Evolutionary conservation across 2,329 filamentous ascomycete species (phyloP).

Genomic region (Colletotrichum sp.): DNA sequence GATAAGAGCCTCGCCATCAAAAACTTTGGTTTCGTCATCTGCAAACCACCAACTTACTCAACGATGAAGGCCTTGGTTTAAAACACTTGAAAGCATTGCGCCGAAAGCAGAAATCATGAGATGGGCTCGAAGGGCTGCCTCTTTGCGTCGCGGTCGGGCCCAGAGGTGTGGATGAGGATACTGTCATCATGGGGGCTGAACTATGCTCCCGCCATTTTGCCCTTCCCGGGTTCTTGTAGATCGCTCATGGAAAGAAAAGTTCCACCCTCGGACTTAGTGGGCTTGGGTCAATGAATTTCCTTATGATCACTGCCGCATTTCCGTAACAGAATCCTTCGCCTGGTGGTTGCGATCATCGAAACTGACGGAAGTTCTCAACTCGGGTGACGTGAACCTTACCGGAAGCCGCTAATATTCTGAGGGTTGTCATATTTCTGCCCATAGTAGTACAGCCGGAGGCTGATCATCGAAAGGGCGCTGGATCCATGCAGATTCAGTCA

Average conservation of each 20-base stretch:
- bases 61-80: accelerated
- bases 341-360: not conserved
- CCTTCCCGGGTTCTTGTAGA: not conserved
- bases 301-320: accelerated
- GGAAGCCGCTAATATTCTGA: not conserved
- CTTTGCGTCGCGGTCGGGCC: accelerated
- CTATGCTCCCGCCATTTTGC: accelerated
- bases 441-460: not conserved
- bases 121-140: not conserved
- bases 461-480: not conserved
- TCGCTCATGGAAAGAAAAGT: too few relatives aligned
- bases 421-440: not conserved
- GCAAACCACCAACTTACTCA: accelerated
- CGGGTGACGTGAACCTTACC: not conserved
- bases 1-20: not conserved
- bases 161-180: not conserved
- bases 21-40: not conserved
- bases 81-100: not conserved
- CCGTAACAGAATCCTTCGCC: accelerated
- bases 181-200: not conserved
- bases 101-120: accelerated
- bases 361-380: not conserved
- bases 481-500: not conserved
- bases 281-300: accelerated
- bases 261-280: too few relatives aligned